A percentile compares a stretch with the other conserved stretches of the same genome.
These are phyloP conservation scores for Torrubiella hemipterigena DNA, from an alignment of 2,329 filamentous ascomycete genomes.

Conservation along the genomic window DNA sequence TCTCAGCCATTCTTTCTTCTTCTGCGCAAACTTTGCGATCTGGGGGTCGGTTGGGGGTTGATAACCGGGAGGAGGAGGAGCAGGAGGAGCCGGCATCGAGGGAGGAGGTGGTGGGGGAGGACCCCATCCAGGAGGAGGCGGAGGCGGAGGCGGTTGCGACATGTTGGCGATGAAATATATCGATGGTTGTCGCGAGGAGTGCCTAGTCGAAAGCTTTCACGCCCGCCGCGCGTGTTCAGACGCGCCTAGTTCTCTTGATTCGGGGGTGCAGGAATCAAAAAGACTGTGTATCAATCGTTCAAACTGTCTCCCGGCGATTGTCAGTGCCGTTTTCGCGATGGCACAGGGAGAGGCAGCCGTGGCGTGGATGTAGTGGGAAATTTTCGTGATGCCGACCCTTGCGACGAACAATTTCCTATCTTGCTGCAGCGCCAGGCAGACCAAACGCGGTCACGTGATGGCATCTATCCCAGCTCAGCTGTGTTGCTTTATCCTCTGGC, in stretches of 20 bases:
- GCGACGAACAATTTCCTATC: constrained; percentile 20
- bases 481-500: no score
- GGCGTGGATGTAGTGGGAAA: constrained; percentile 13
- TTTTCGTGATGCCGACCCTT: constrained; percentile 4
- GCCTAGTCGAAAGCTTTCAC: constrained; percentile 17
- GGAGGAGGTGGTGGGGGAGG: constrained; percentile 48
- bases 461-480: no score
- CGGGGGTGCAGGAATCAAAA: not conserved
- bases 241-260: constrained; percentile 13
- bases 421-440: constrained; percentile 4
- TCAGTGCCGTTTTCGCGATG: constrained; percentile 15
- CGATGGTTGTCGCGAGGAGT: constrained; percentile 7
- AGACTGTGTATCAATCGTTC: constrained; percentile 6
- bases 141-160: constrained; percentile 42
- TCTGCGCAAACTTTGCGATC: constrained; percentile 89
- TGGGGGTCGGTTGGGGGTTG: constrained; percentile 71
- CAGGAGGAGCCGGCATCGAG: constrained; percentile 37
- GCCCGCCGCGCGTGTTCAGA: constrained; percentile 21
- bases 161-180: constrained; percentile 24
- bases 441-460: constrained; percentile 4
- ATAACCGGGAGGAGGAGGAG: constrained; percentile 79
- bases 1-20: constrained; percentile 98
- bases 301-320: constrained; percentile 11
- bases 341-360: constrained; percentile 15
- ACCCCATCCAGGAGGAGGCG: constrained; percentile 47